phyloP scores from a whole-genome alignment of 1,284 basidiomycete species.

The Ceratobasidium sp. region DNA sequence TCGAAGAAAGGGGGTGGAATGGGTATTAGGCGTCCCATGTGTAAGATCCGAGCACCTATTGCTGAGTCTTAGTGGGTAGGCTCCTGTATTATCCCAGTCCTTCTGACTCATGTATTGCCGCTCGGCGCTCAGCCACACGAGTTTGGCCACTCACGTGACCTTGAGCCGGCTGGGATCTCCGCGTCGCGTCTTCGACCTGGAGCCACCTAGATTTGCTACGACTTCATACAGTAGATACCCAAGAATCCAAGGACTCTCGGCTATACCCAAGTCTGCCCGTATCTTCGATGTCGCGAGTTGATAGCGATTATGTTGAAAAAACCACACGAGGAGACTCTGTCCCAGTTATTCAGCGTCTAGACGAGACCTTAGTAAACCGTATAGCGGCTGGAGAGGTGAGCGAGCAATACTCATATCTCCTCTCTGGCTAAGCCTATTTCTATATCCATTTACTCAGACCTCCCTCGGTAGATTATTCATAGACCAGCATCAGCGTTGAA shows the following conservation, averaged over 20 bases:
- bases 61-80: too few relatives aligned
- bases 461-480: constrained; percentile 85
- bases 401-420: constrained; percentile 12
- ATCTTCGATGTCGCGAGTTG: constrained; percentile 28
- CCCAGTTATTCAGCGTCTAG: constrained; percentile 70
- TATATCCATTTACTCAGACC: constrained; percentile 28
- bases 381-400: constrained; percentile 73
- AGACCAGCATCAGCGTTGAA: constrained; percentile 96
- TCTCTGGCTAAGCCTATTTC: background rate
- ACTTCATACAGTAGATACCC: too few relatives aligned
- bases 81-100: too few relatives aligned
- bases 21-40: too few relatives aligned
- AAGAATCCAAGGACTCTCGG: background rate
- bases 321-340: background rate
- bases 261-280: background rate
- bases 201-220: too few relatives aligned
- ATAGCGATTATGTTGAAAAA: constrained; percentile 4
- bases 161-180: too few relatives aligned
- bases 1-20: too few relatives aligned
- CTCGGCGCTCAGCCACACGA: too few relatives aligned
- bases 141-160: too few relatives aligned
- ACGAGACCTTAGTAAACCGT: constrained; percentile 76
- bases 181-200: too few relatives aligned
- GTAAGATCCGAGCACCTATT: too few relatives aligned
- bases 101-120: too few relatives aligned